Percentiles rank a stretch among this genome's conserved stretches.
phyloP scores from a whole-genome alignment of 1,284 basidiomycete genomes.

The Sporisorium sorghi region DNA sequence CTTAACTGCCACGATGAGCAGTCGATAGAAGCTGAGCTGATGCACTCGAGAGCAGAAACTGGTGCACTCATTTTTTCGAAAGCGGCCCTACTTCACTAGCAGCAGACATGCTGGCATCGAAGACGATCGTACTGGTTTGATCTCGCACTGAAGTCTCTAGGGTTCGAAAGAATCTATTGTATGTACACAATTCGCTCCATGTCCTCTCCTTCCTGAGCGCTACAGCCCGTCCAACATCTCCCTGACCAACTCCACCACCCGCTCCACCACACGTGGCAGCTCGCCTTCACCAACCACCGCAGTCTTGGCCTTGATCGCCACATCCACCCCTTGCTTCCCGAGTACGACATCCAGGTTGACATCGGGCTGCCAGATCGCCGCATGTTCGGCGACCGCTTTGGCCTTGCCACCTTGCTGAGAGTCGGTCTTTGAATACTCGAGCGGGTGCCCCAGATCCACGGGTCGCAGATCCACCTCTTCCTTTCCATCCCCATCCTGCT shows the following conservation, averaged over 20 bases:
- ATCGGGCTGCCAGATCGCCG: constrained; percentile 28
- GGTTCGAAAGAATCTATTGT: too few species aligned
- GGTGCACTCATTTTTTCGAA: too few species aligned
- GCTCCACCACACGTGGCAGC: not conserved
- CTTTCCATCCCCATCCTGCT: constrained; percentile 11
- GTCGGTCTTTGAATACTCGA: constrained; percentile 14
- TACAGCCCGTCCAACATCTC: constrained; percentile 16
- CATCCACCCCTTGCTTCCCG: constrained; percentile 4
- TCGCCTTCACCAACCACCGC: not conserved
- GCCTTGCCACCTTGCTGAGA: constrained; percentile 1
- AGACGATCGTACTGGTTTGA: too few species aligned
- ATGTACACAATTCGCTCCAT: not conserved
- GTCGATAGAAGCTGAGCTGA: too few species aligned
- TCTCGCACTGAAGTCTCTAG: too few species aligned
- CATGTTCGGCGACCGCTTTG: constrained; percentile 7
- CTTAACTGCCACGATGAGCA: too few species aligned
- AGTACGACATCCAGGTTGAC: constrained; percentile 38
- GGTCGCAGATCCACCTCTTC: not conserved
- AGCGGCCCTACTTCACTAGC: too few species aligned
- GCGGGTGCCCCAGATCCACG: constrained; percentile 34
- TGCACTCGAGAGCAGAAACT: too few species aligned
- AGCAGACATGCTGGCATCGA: too few species aligned
- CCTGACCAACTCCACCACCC: constrained; percentile 6
- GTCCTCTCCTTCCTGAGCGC: not conserved
- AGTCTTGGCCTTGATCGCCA: constrained; percentile 33